Percentiles rank a stretch among this genome's conserved stretches.
Conservation (phyloP, 1,139 yeast species). For the Lodderomyces theae region DNA sequence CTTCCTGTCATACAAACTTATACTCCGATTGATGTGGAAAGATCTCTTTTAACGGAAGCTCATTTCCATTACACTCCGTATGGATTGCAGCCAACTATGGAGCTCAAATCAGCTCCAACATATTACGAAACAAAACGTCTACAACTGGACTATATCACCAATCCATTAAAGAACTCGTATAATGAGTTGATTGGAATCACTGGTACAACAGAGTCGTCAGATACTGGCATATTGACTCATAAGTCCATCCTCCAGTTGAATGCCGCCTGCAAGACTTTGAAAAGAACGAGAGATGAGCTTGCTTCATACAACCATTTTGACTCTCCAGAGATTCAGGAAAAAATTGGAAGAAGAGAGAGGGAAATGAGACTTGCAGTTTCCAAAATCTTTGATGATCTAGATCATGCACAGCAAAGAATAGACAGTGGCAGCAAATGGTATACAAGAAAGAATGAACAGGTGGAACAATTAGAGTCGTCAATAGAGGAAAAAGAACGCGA, state of each 20-base stretch:
- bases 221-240: constrained; percentile 34
- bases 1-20: constrained; percentile 62
- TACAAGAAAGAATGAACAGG: constrained; percentile 33
- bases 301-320: constrained; percentile 23
- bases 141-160: constrained; percentile 64
- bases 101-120: constrained; percentile 22
- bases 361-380: constrained; percentile 30
- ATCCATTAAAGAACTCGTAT: constrained; percentile 60
- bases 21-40: constrained; percentile 71
- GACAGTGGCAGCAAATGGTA: constrained; percentile 41
- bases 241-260: constrained; percentile 37
- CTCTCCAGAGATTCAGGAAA: constrained; percentile 23
- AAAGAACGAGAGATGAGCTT: constrained; percentile 27
- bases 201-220: constrained; percentile 14
- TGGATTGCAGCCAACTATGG: constrained; percentile 34
- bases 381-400: constrained; percentile 32
- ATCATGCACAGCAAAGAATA: constrained; percentile 38
- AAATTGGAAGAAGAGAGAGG: constrained; percentile 31
- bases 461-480: constrained; percentile 23
- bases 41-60: constrained; percentile 75
- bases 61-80: constrained; percentile 58
- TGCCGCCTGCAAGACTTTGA: constrained; percentile 27
- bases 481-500: constrained; percentile 20
- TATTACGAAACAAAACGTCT: constrained; percentile 67
- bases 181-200: constrained; percentile 60